phyloP scores from a whole-genome alignment of 2,329 filamentous ascomycete genomes.

The Dactylellina sp. region DNA sequence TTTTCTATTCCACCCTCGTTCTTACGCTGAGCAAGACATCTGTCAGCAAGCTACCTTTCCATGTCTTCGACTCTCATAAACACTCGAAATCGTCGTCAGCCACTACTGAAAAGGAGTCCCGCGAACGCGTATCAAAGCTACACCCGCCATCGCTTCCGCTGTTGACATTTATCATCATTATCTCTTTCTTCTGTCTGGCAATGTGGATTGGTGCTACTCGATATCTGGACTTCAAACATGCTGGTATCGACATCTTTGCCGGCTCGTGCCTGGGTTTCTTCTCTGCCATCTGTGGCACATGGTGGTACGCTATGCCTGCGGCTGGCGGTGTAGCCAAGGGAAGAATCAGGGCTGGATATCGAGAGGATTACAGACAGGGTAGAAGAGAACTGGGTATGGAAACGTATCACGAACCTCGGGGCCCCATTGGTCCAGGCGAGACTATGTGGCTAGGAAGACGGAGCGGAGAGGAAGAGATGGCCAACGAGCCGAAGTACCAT shows the following conservation, averaged over 20 bases:
- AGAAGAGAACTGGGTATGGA: background rate
- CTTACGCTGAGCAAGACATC: slow-evolving; percentile 67
- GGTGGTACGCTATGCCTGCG: slow-evolving; percentile 56
- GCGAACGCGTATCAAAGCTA: slow-evolving; percentile 22
- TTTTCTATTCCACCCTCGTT: slow-evolving; percentile 84
- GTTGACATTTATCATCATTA: slow-evolving; percentile 44
- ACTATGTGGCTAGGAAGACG: slow-evolving; percentile 20
- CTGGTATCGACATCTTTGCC: slow-evolving; percentile 50
- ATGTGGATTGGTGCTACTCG: slow-evolving; percentile 50
- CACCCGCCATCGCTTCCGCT: slow-evolving; percentile 53
- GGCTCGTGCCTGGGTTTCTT: slow-evolving; percentile 44
- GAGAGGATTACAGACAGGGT: slow-evolving; percentile 14
- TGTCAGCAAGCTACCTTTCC: slow-evolving; percentile 36
- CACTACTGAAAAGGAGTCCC: background rate
- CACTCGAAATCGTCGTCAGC: slow-evolving; percentile 5
- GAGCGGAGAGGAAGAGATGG: slow-evolving; percentile 20
- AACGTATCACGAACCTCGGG: slow-evolving; percentile 33
- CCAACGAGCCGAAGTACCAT: slow-evolving; percentile 6
- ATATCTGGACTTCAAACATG: slow-evolving; percentile 53
- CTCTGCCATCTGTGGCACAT: slow-evolving; percentile 43
- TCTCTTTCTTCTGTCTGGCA: slow-evolving; percentile 51
- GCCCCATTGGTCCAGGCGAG: slow-evolving; percentile 36
- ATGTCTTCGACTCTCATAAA: slow-evolving; percentile 17
- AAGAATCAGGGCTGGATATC: slow-evolving; percentile 44
- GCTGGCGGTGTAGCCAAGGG: slow-evolving; percentile 51